phyloP scores from a whole-genome alignment of 768 basidiomycete species.

The Serendipita sp. region DNA sequence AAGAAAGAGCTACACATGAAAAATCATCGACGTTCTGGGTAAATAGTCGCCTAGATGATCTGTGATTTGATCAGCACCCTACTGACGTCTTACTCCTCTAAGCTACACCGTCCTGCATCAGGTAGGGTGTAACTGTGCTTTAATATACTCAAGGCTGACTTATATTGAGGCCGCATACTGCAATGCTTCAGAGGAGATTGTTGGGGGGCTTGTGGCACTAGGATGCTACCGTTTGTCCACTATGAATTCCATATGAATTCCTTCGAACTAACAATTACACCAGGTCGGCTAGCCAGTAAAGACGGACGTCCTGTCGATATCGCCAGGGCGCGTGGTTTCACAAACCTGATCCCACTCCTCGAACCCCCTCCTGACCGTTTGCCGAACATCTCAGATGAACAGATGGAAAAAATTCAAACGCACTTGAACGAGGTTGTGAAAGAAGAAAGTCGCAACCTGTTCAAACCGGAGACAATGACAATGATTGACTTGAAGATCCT shows the following conservation, averaged over 20 bases:
- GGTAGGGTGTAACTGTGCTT: neutral
- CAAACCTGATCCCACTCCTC: neutral
- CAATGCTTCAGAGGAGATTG: neutral
- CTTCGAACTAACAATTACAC: too few species aligned
- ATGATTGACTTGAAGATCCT: neutral
- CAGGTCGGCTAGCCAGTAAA: neutral
- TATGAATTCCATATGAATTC: neutral
- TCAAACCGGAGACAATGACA: neutral
- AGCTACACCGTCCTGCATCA: constrained; percentile 2
- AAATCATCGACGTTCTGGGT: neutral
- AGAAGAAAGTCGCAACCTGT: neutral
- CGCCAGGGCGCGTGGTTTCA: neutral
- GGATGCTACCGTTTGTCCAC: neutral
- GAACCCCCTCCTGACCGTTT: neutral
- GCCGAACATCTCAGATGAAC: neutral
- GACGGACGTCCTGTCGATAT: neutral
- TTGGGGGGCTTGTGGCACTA: neutral
- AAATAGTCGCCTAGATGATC: neutral
- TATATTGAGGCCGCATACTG: neutral
- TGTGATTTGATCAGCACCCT: neutral
- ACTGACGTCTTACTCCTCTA: neutral
- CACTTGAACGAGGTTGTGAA: neutral
- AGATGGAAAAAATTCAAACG: neutral
- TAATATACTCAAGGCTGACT: neutral
- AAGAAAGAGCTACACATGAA: neutral